phyloP scores from a whole-genome alignment of 352 stramenopile species.

The Pythium pyrilobum region DNA sequence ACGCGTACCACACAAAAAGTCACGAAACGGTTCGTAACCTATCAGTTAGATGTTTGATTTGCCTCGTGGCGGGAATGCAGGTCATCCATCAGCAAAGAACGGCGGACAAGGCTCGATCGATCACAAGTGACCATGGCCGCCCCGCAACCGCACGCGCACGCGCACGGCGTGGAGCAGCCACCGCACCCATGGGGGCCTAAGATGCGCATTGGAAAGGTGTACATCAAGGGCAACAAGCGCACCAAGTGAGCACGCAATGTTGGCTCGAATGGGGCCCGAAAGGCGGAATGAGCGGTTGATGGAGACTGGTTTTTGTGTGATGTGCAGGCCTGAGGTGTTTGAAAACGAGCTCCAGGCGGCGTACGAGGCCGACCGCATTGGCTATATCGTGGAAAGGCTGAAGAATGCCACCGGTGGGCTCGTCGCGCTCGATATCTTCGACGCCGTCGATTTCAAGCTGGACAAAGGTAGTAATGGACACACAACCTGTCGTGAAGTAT shows the following conservation, averaged over 20 bases:
- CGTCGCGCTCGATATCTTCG: slow-evolving; percentile 78
- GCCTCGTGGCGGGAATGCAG: slow-evolving; percentile 4
- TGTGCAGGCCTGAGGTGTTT: slow-evolving; percentile 67
- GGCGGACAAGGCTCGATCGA: slow-evolving; percentile 4
- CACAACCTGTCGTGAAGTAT: not conserved
- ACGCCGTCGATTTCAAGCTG: slow-evolving; percentile 75
- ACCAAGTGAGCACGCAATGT: slow-evolving; percentile 49
- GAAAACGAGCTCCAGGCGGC: slow-evolving; percentile 80
- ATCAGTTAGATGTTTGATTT: slow-evolving; percentile 11
- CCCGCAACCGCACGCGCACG: not conserved
- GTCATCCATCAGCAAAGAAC: slow-evolving; percentile 12
- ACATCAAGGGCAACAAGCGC: slow-evolving; percentile 84
- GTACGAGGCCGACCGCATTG: slow-evolving; percentile 64
- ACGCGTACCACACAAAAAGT: no score
- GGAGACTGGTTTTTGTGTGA: not conserved
- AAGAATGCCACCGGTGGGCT: slow-evolving; percentile 61
- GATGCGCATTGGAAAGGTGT: slow-evolving; percentile 84
- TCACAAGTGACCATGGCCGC: slow-evolving; percentile 12
- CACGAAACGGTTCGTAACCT: not conserved
- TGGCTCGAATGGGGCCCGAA: no score
- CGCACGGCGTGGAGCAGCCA: slow-evolving; percentile 15
- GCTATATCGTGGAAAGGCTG: slow-evolving; percentile 52
- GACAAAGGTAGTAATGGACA: slow-evolving; percentile 49
- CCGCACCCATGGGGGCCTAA: slow-evolving; percentile 68
- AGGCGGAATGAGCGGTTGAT: not conserved